Evolutionary conservation across 345 rosid species (phyloP), one percentile per base, ranked within the genome.

Genomic region (Triadica sebifera): DNA sequence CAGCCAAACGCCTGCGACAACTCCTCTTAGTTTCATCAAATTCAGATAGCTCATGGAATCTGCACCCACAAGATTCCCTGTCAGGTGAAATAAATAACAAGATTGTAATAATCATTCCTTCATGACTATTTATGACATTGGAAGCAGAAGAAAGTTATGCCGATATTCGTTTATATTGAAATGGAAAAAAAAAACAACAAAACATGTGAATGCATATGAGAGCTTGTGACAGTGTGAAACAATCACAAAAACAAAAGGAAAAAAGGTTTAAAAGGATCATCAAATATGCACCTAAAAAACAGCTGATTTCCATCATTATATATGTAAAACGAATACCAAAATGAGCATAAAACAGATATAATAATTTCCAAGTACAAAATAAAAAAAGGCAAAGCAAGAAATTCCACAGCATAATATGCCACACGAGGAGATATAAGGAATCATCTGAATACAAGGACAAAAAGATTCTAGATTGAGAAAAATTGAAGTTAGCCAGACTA

Each of bases 11-110:
- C 78, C 81, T 74, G 37, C 90, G 85, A 56, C 90, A 89, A 65
- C 93, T 89, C 56, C 89, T 75, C 71, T 89, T 89, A 59, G 74
- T 61, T 15, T 85, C 87, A 64, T 89, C 90, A 52, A 89, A 89
- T 50, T 89, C 89, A 46, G 78, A 41, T 19, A 89, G 60, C 62
- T 84, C 88, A 70, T 89, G 93, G 80, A 87, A 89, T 75, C 93
- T 85, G 74, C 75, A 39, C 3, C 24, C 49, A 57, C 56, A 73
- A 57, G n/a, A 46, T 81, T 46, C 17, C 37, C 15, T 17, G 17
- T 74, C 25, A 65, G 56, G 25, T 11, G 13, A 46, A 6, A 50
- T 1, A 68, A 29, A 38, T 19, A 20, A 50, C 50, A 68, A 46
- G 10, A 25, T 45, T 60, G 25, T n/a, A 37, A 11, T 34, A 5